Base-by-base conservation (phyloP, 352 stramenopile genomes). In the Phytophthora cryptogea region DNA sequence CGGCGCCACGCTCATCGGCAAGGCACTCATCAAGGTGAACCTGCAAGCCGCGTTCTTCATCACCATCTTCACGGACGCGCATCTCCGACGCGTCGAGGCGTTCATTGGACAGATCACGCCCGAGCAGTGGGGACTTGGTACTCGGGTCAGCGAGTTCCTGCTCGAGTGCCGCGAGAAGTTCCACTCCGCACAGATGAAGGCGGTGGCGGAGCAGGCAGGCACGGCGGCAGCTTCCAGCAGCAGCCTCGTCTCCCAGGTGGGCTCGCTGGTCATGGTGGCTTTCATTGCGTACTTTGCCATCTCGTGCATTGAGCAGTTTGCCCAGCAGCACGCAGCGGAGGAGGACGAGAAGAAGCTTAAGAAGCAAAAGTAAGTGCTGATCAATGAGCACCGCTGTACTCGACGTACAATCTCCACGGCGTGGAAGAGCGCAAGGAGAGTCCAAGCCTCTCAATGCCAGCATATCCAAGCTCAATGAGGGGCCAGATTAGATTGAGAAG, bases 1-100 rank as follows among this genome's bases (percentile, higher is more conserved):
- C 63, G 83, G 86, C 20, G 94, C 93, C 16, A 98, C 93, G 48
- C 77, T 98, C 28, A 94, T 98, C 28, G 94, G 94, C 60, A 98
- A 97, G 74, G 88, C 89, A 45, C 78, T 95, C 43, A 94, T 97
- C 74, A 97, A 97, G 68, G 90, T 95, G 37, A 95, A 94, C 60
- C 69, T 95, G 58, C 90, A 97, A 70, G 79, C 86, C 27, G 87
- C 86, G 46, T 95, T 95, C 68, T 95, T 95, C 76, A 94, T 97
- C 71, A 94, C 88, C 43, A 94, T 97, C 63, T 96, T 95, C 68
- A 93, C 85, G 51, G 88, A 95, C 59, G 72, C 74, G 45, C 76
- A 94, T 61, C 78, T 96, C 59, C 89, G 84, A 66, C 75, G 89
- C 52, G 77, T 97, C 11, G 84, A 94, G 54, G 74, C 86, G n/a